Base-by-base conservation (phyloP, 192 early-diverging fungal species). In the Obelidium mucronatum region DNA sequence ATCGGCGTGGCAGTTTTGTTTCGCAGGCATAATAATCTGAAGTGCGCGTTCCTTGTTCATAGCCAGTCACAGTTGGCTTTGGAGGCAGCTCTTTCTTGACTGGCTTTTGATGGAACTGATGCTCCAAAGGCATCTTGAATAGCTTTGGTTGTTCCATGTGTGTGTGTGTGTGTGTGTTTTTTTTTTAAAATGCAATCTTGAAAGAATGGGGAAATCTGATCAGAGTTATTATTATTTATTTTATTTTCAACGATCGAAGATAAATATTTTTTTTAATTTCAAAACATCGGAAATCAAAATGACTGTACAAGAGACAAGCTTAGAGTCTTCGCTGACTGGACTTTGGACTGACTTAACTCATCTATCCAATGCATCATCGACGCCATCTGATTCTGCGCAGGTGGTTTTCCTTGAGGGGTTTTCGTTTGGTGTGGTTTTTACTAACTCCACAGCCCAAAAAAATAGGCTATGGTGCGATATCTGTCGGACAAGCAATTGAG, bases 1-100 rank as follows among this genome's bases (percentile, higher is more conserved):
- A 87, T 4, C 86, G 65, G 15, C 72, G 42, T 28, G 86, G 86
- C 31, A 87, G 78, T 37, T 74, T 61, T 3, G 70, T 35, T 11
- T 77, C 62, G 11, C 79, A 81, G 22, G 64, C 56, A 63, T 86
- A 86, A 13, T 78, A 44, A 40, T 83, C 80, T 0, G 75, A 79
- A 2, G 84, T 86, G 30, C 63, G 51, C 51, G 69, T 58, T 22
- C 54, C 69, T 35, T 51, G 54, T 13, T 72, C 69, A 54, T 64
- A 39, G 6, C 62, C 62, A 22, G 62, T 64, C 22, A 33, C 31
- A 8, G 35, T 64, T 19, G 62, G 62, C 24, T 64, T 64, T 31
- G 62, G 22, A 5, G 62, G 62, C 13, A 64, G 62, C 36, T 64
- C 62, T 11, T 13, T 36, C 40, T 64, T 64, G 62, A 64, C 62